Conservation (phyloP, 2,329 filamentous ascomycete species). For the Onygena corvina region DNA sequence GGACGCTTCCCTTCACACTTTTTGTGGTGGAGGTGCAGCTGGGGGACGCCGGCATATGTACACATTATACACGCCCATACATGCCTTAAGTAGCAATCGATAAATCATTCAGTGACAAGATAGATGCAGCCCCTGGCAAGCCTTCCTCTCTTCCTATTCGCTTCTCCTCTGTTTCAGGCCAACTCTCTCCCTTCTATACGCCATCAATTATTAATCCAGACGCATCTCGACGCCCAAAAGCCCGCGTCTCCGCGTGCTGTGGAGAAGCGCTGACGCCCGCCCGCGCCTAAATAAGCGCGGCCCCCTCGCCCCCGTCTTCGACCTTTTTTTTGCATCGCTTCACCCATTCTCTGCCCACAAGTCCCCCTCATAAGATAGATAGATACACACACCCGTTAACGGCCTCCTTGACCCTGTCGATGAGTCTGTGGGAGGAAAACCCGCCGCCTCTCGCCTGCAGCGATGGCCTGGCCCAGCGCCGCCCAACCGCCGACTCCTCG, state of each 20-base stretch:
- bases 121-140: no score
- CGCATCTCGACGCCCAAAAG: constrained; percentile 1
- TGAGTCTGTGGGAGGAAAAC: constrained; percentile 5
- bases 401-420: background rate
- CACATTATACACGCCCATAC: no score
- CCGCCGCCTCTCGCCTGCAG: constrained; percentile 1
- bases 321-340: background rate
- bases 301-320: background rate
- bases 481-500: background rate
- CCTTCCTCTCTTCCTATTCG: no score
- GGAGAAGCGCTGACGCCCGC: background rate
- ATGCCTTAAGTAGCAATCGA: no score
- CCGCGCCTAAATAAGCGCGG: constrained; percentile 5
- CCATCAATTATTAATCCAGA: constrained; percentile 4
- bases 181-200: background rate
- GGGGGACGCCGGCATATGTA: no score
- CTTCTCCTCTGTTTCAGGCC: background rate
- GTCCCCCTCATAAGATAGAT: no score
- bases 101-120: no score
- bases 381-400: no score
- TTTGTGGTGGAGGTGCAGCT: no score
- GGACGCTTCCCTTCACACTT: no score
- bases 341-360: background rate
- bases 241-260: no score
- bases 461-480: background rate